Evolutionary conservation across 2,329 filamentous ascomycete species (phyloP).

Genomic region (Thielaviopsis musarum): DNA sequence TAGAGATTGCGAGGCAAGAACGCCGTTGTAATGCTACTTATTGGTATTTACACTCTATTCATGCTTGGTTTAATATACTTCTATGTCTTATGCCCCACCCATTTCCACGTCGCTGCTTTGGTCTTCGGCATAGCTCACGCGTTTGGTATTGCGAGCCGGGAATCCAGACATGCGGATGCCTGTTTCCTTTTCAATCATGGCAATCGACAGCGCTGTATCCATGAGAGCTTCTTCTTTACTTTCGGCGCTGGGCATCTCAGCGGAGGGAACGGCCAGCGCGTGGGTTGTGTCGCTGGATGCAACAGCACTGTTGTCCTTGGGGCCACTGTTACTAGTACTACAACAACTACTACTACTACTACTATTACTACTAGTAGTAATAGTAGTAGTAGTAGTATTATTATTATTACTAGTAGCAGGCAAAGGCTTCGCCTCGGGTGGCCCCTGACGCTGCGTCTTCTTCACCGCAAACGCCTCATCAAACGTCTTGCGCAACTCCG

Average conservation of each 20-base stretch:
- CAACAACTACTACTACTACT: not conserved
- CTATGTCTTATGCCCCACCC: not conserved
- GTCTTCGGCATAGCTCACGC: constrained; percentile 23
- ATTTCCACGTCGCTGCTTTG: constrained; percentile 17
- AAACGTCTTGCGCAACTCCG: constrained; percentile 34
- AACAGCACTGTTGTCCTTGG: not conserved
- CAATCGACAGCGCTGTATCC: not conserved
- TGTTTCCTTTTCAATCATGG: not conserved
- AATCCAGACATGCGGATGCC: constrained; percentile 6
- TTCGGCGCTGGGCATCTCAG: not conserved
- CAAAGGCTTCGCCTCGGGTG: not conserved
- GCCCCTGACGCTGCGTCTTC: constrained; percentile 2
- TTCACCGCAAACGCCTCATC: constrained; percentile 31
- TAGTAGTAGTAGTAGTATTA: not conserved
- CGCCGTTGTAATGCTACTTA: too few species aligned
- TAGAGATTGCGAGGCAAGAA: too few species aligned
- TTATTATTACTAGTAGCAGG: not conserved
- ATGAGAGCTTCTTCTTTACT: not conserved
- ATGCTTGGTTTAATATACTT: not conserved
- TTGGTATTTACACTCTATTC: not conserved
- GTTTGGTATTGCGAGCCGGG: constrained; percentile 9
- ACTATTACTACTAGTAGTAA: not conserved
- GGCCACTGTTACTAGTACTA: not conserved
- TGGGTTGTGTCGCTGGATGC: not conserved
- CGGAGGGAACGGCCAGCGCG: too few species aligned